A percentile compares a stretch with the other conserved stretches of the same genome.
These are phyloP conservation scores for Carex littledalei DNA, from an alignment of 176 grass and related monocot species.

Conservation along the genomic window DNA sequence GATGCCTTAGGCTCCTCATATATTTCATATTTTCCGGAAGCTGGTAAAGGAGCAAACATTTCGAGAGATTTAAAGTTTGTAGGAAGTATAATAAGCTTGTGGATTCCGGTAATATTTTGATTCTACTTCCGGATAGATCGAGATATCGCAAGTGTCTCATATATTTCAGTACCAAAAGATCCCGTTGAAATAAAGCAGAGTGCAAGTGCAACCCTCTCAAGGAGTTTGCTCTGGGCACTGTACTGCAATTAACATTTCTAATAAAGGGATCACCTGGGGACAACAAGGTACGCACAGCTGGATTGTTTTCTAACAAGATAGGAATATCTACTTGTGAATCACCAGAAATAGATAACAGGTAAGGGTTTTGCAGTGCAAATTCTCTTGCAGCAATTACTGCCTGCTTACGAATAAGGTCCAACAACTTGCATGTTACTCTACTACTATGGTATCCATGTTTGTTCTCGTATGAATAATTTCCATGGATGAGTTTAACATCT, in stretches of 20 bases:
- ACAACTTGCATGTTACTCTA: background rate
- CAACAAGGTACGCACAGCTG: too few species aligned
- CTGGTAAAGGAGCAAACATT: conserved; percentile 1
- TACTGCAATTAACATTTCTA: too few species aligned
- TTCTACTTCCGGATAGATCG: background rate
- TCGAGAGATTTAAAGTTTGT: background rate
- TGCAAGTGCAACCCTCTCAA: too few species aligned
- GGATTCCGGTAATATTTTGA: background rate
- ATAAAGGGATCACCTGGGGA: background rate
- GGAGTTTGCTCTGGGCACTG: too few species aligned
- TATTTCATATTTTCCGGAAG: conserved; percentile 24
- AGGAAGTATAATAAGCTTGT: background rate
- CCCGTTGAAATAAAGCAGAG: background rate
- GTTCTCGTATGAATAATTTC: background rate
- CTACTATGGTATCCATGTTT: conserved; percentile 3
- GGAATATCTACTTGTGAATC: too few species aligned
- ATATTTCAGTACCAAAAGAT: background rate
- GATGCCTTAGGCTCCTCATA: conserved; percentile 27
- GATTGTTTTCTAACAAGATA: too few species aligned
- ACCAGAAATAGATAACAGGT: background rate
- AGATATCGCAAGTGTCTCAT: conserved; percentile 15
- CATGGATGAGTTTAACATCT: background rate
- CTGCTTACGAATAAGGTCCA: too few species aligned
- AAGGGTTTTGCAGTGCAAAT: too few species aligned
- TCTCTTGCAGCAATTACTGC: background rate